A percentile compares a stretch with the other conserved stretches of the same genome.
Evolutionary conservation across 768 basidiomycete species (phyloP).

Genomic region (Dictyophora rubrovolvata): DNA sequence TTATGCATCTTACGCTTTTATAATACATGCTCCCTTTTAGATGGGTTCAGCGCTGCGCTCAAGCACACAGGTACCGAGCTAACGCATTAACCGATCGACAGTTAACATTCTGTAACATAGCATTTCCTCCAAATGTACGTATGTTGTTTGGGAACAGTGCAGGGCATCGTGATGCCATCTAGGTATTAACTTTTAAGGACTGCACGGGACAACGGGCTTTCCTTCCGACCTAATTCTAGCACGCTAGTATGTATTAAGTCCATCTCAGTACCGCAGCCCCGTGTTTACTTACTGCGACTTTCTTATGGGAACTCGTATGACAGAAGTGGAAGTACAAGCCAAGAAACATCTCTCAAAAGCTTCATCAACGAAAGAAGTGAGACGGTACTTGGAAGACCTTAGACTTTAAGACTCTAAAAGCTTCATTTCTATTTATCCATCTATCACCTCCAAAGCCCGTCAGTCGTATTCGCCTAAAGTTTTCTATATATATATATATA

Average conservation of each 20-base stretch:
- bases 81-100: conserved; percentile 33
- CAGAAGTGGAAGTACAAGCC: neutral
- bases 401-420: no score
- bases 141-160: conserved; percentile 36
- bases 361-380: neutral
- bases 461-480: no score
- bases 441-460: no score
- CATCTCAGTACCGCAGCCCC: no score
- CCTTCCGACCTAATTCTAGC: conserved; percentile 5
- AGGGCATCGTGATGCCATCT: conserved; percentile 37
- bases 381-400: no score
- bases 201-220: no score
- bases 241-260: no score
- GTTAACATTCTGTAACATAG: no score
- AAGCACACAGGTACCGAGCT: conserved; percentile 27
- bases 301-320: conserved; percentile 26
- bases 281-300: conserved; percentile 37
- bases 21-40: conserved; percentile 37
- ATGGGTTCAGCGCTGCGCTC: conserved; percentile 30
- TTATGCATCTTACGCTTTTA: conserved; percentile 40
- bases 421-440: no score
- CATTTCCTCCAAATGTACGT: conserved; percentile 39
- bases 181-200: no score
- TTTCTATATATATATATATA: no score
- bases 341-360: neutral